Percentiles rank a stretch among this genome's conserved stretches.
Conservation (phyloP, 2,329 filamentous ascomycete species). For the Alternaria arborescens region DNA sequence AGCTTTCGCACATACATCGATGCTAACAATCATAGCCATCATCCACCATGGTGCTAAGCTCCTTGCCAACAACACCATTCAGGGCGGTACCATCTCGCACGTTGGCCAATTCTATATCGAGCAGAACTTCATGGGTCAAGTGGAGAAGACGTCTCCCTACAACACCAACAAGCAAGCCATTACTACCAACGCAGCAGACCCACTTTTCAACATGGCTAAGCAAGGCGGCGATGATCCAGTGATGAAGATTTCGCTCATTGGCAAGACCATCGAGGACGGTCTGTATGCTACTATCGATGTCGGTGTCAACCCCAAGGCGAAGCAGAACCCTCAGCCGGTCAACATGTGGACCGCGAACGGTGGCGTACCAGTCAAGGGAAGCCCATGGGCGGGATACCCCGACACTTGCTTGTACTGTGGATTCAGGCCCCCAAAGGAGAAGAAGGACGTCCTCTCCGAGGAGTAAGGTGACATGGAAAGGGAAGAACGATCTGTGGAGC, state of each 20-base stretch:
- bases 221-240: conserved; percentile 63
- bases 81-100: conserved; percentile 63
- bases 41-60: conserved; percentile 52
- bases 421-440: conserved; percentile 26
- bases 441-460: conserved; percentile 15
- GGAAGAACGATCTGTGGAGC: neutral
- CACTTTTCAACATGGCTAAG: conserved; percentile 57
- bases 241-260: conserved; percentile 65
- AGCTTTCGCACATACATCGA: neutral
- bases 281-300: conserved; percentile 45
- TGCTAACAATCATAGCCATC: conserved; percentile 31
- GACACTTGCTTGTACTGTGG: conserved; percentile 36
- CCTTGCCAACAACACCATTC: conserved; percentile 61
- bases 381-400: conserved; percentile 41
- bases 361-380: conserved; percentile 35
- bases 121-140: conserved; percentile 62
- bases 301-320: conserved; percentile 41
- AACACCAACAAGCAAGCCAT: conserved; percentile 54
- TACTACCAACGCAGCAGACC: conserved; percentile 63
- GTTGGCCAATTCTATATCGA: conserved; percentile 73
- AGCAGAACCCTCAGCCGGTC: conserved; percentile 38
- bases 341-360: conserved; percentile 41
- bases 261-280: conserved; percentile 49
- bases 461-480: neutral
- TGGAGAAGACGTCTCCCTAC: conserved; percentile 60